Percentiles rank a stretch among this genome's conserved stretches.
Evolutionary conservation across 164 flowering plant genomes (phyloP).

Genomic region (Berberis thunbergii): DNA sequence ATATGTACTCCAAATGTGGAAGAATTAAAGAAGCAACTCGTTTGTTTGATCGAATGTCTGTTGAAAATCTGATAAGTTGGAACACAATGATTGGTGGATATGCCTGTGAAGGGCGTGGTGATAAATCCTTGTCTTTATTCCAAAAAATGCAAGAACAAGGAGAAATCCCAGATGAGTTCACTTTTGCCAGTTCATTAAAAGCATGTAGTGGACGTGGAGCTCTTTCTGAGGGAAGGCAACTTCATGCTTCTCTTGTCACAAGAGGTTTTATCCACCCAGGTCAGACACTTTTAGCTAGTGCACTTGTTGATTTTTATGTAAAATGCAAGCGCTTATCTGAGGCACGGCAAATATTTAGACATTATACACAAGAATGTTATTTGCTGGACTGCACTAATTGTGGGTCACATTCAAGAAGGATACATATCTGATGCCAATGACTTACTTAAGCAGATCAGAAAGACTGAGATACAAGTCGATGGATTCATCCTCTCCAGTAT

Average conservation of each 20-base stretch:
- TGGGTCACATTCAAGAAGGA: conserved; percentile 67
- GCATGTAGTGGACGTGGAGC: conserved; percentile 50
- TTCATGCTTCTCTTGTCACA: conserved; percentile 48
- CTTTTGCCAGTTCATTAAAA: conserved; percentile 51
- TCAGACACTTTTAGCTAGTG: conserved; percentile 35
- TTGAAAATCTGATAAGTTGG: conserved; percentile 52
- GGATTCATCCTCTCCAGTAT: conserved; percentile 59
- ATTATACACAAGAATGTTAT: conserved; percentile 38
- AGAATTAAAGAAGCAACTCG: conserved; percentile 34
- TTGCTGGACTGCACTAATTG: conserved; percentile 63
- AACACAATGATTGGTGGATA: conserved; percentile 62
- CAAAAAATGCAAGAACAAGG: conserved; percentile 39
- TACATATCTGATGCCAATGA: conserved; percentile 37
- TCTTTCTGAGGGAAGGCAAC: conserved; percentile 37
- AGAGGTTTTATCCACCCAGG: conserved; percentile 29
- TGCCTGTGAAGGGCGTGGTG: conserved; percentile 21
- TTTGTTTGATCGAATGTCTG: conserved; percentile 37
- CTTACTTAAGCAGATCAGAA: conserved; percentile 44
- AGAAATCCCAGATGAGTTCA: conserved; percentile 55
- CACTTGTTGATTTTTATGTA: conserved; percentile 69
- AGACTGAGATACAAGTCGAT: conserved; percentile 35
- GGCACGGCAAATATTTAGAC: conserved; percentile 44
- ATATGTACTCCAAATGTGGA: conserved; percentile 71
- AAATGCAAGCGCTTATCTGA: conserved; percentile 36
- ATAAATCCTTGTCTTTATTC: conserved; percentile 35